A percentile compares a stretch with the other conserved stretches of the same genome.
Evolutionary conservation across 2,329 filamentous ascomycete genomes (phyloP).

Genomic region (Ustulina deusta): DNA sequence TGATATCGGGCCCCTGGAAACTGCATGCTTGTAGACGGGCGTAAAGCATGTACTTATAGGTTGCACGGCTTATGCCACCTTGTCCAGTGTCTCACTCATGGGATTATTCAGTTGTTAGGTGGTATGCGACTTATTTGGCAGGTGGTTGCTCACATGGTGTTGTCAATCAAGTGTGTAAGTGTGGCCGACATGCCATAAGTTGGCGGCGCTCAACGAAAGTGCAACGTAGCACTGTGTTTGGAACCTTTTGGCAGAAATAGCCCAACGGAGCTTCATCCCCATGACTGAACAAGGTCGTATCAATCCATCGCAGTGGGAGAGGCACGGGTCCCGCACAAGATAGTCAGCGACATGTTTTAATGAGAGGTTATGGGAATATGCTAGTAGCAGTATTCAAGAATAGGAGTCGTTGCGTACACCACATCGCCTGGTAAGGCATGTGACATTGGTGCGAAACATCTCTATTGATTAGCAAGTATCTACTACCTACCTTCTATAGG

Average conservation of each 20-base stretch:
- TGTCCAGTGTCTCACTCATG: neutral
- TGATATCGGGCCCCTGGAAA: neutral
- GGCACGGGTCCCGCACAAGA: neutral
- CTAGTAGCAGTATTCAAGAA: slow-evolving; percentile 12
- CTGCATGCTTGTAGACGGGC: neutral
- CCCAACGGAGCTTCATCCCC: slow-evolving; percentile 3
- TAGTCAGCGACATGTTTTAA: neutral
- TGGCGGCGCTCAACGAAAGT: slow-evolving; percentile 12
- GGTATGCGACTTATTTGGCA: slow-evolving; percentile 20
- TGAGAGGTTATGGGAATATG: slow-evolving; percentile 15
- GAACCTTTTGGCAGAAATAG: slow-evolving; percentile 2
- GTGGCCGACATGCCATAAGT: slow-evolving; percentile 14
- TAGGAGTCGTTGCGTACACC: slow-evolving; percentile 19
- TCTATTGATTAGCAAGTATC: slow-evolving; percentile 8
- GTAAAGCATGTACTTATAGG: slow-evolving; percentile 23
- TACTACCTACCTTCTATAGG: slow-evolving; percentile 35
- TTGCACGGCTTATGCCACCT: neutral
- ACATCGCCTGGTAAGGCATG: slow-evolving; percentile 29
- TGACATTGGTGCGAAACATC: slow-evolving; percentile 33
- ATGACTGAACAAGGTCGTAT: slow-evolving; percentile 20
- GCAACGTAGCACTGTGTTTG: slow-evolving; percentile 32
- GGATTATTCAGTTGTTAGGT: neutral
- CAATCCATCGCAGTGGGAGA: slow-evolving; percentile 16
- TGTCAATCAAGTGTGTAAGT: slow-evolving; percentile 9
- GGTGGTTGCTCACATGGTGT: slow-evolving; percentile 23